Evolutionary conservation across 2,329 filamentous ascomycete genomes (phyloP).

Genomic region (Fusarium heterosporum): DNA sequence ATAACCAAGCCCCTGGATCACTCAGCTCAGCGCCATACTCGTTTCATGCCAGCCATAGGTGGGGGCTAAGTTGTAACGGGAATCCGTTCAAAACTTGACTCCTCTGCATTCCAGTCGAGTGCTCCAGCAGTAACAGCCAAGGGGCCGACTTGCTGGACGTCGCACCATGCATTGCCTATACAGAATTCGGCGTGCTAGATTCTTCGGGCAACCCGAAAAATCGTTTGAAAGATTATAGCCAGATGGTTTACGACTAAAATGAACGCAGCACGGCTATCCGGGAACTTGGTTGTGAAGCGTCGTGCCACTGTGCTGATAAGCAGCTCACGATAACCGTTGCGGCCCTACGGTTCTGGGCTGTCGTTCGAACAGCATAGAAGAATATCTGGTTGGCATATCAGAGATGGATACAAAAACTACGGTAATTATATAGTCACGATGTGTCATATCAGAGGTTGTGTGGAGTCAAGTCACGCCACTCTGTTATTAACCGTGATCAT

Average conservation of each 20-base stretch:
- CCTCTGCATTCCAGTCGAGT: conserved; percentile 42
- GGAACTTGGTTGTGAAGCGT: conserved; percentile 25
- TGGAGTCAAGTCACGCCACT: conserved; percentile 38
- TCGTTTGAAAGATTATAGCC: background rate
- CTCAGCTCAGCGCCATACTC: conserved; percentile 16
- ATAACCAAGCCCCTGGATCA: conserved; percentile 22
- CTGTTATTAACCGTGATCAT: conserved; percentile 8
- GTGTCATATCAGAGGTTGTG: conserved; percentile 14
- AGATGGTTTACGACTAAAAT: conserved; percentile 12
- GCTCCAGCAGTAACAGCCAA: conserved; percentile 13
- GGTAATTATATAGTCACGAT: conserved; percentile 36
- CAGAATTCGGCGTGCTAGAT: conserved; percentile 20
- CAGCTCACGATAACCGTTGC: conserved; percentile 29
- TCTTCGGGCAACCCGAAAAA: conserved; percentile 19
- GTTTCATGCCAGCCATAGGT: conserved; percentile 1
- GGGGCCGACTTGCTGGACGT: conserved; percentile 8
- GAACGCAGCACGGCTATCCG: conserved; percentile 4
- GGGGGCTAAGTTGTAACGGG: conserved; percentile 2
- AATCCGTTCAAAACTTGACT: conserved; percentile 17
- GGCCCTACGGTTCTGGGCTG: conserved; percentile 25
- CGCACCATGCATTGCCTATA: conserved; percentile 15
- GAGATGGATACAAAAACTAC: conserved; percentile 19
- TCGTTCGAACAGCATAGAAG: conserved; percentile 1
- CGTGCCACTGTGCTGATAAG: conserved; percentile 36
- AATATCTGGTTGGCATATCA: conserved; percentile 17